Conservation (phyloP, 495 filamentous ascomycete genomes). For the Stereocaulon alpinum region DNA sequence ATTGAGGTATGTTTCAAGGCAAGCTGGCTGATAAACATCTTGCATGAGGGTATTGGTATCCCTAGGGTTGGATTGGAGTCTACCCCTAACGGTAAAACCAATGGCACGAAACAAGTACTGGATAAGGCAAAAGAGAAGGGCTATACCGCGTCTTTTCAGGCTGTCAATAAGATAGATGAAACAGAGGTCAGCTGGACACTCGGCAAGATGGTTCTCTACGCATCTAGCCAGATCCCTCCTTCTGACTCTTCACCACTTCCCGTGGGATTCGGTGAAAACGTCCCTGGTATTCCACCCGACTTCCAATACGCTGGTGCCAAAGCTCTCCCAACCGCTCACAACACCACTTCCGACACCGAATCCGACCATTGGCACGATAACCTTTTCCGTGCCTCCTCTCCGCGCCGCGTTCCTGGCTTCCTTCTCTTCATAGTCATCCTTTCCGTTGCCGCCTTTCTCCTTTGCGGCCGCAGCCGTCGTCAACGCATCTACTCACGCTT, state of each 20-base stretch:
- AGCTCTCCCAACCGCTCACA: conserved; percentile 26
- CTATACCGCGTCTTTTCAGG: conserved; percentile 80
- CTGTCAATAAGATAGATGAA: conserved; percentile 83
- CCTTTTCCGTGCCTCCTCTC: conserved; percentile 48
- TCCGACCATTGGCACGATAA: conserved; percentile 60
- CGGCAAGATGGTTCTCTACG: conserved; percentile 96
- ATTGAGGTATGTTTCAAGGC: conserved; percentile 94
- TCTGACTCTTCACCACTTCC: conserved; percentile 48
- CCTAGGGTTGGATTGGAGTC: conserved; percentile 78
- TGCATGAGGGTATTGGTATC: conserved; percentile 92
- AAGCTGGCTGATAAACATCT: conserved; percentile 90
- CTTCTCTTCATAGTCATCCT: conserved; percentile 66
- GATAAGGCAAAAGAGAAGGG: conserved; percentile 65
- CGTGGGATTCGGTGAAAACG: conserved; percentile 88
- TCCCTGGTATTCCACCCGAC: conserved; percentile 53
- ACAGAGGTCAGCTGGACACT: conserved; percentile 98
- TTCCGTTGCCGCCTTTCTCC: conserved; percentile 52
- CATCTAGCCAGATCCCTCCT: conserved; percentile 73
- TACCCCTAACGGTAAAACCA: conserved; percentile 37
- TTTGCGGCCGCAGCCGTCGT: conserved; percentile 63
- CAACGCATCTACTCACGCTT: conserved; percentile 52
- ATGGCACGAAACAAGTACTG: conserved; percentile 65
- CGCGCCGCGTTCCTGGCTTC: conserved; percentile 62
- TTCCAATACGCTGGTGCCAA: conserved; percentile 72
- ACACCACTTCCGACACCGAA: conserved; percentile 35